A percentile compares a stretch with the other conserved stretches of the same genome.
These are phyloP conservation scores for Hypoxylon sp. DNA, from an alignment of 2,329 filamentous ascomycete species.

Conservation along the genomic window DNA sequence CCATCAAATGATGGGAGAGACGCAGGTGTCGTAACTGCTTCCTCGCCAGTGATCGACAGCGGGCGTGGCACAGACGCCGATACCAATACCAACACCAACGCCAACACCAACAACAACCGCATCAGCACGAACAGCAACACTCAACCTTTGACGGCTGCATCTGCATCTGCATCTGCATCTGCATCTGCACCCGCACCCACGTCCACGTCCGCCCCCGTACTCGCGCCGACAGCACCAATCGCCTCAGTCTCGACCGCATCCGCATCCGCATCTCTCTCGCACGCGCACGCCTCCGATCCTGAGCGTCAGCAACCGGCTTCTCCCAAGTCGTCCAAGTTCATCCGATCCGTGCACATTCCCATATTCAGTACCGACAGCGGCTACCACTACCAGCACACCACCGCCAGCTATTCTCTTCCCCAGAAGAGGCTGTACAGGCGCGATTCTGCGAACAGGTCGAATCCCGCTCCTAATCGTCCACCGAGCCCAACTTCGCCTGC, in stretches of 20 bases:
- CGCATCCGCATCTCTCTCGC: conserved; percentile 14
- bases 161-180: conserved; percentile 2
- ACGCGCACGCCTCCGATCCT: conserved; percentile 20
- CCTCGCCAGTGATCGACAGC: conserved; percentile 7
- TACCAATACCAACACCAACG: neutral
- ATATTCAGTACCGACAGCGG: conserved; percentile 28
- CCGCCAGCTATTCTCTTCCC: neutral
- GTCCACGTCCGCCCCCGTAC: conserved; percentile 7
- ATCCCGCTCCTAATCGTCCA: conserved; percentile 17
- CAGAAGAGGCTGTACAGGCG: conserved; percentile 32
- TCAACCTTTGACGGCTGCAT: conserved; percentile 17
- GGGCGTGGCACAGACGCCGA: conserved; percentile 12
- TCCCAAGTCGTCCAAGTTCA: conserved; percentile 31
- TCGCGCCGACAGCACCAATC: conserved; percentile 21
- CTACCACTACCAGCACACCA: conserved; percentile 11
- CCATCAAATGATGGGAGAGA: conserved; percentile 20
- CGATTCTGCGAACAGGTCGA: conserved; percentile 33
- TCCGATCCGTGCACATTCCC: conserved; percentile 26
- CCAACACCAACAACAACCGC: conserved; percentile 2
- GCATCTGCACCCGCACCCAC: conserved; percentile 1
- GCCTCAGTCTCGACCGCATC: conserved; percentile 24
- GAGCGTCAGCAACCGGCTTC: conserved; percentile 26
- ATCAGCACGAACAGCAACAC: conserved; percentile 7
- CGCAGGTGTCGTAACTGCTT: conserved; percentile 16
- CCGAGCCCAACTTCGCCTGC: conserved; percentile 23